phyloP scores from a whole-genome alignment of 345 rosid genomes.

The Sonneratia alba region DNA sequence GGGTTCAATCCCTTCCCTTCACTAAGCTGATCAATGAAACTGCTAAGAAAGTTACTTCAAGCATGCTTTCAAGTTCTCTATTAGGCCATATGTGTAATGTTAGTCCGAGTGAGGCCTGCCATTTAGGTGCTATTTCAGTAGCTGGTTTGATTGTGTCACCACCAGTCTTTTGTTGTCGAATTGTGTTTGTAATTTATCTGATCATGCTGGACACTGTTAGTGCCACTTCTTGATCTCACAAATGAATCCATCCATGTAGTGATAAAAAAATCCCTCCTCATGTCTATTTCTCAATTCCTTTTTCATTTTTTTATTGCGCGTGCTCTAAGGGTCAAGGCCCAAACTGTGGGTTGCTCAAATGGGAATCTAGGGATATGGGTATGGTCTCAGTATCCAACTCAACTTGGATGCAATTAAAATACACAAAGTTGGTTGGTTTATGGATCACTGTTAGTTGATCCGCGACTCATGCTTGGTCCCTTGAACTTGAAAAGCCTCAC shows the following conservation, averaged over 20 bases:
- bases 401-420: background rate
- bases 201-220: background rate
- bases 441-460: slow-evolving; percentile 39
- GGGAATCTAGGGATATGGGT: background rate
- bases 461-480: slow-evolving; percentile 19
- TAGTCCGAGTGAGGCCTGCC: background rate
- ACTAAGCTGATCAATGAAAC: background rate
- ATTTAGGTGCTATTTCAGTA: too few species aligned
- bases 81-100: background rate
- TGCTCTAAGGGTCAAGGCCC: background rate
- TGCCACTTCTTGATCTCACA: background rate
- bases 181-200: background rate
- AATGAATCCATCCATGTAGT: background rate
- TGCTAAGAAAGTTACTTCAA: background rate
- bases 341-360: background rate
- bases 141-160: too few species aligned
- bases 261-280: background rate
- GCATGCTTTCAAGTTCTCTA: background rate
- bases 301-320: background rate
- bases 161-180: background rate
- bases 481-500: slow-evolving; percentile 2
- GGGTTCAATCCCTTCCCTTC: slow-evolving; percentile 62
- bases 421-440: background rate
- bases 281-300: background rate
- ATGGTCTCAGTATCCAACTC: background rate